Evolutionary conservation across 1,139 yeast genomes (phyloP).

Genomic region (Blastobotrys proliferans): DNA sequence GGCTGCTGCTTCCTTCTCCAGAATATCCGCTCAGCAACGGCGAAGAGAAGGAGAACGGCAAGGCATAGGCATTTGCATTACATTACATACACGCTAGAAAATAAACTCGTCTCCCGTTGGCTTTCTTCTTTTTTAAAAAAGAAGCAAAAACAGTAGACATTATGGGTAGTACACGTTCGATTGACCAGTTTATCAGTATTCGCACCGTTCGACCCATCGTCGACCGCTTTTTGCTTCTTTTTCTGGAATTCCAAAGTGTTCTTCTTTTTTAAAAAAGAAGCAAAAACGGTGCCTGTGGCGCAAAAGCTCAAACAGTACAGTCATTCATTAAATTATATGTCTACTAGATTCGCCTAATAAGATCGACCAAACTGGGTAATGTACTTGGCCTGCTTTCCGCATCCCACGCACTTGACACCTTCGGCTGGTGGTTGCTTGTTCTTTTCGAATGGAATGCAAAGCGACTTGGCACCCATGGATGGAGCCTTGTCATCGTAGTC

Average conservation of each 20-base stretch:
- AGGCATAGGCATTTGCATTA: constrained; percentile 5
- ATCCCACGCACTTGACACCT: constrained; percentile 78
- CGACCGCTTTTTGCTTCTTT: too few species aligned
- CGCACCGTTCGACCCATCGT: too few species aligned
- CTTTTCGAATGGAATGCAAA: constrained; percentile 77
- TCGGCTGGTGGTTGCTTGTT: constrained; percentile 78
- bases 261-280: too few species aligned
- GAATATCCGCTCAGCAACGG: constrained; percentile 33
- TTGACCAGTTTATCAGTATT: too few species aligned
- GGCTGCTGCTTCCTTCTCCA: constrained; percentile 40
- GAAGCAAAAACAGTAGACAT: too few species aligned
- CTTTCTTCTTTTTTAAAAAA: too few species aligned
- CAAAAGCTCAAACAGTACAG: not conserved
- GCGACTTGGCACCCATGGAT: constrained; percentile 98
- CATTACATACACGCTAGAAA: too few species aligned
- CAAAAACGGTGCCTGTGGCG: too few species aligned
- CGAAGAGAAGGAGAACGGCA: constrained; percentile 2
- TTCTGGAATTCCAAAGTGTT: too few species aligned
- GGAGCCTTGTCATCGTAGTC: constrained; percentile 96
- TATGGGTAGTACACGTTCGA: too few species aligned
- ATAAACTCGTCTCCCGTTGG: too few species aligned
- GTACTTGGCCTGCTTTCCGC: constrained; percentile 68
- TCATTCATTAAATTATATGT: not conserved
- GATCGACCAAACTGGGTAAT: constrained; percentile 97
- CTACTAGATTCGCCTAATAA: constrained; percentile 43